A percentile compares a stretch with the other conserved stretches of the same genome.
phyloP scores from a whole-genome alignment of 2,329 filamentous ascomycete species.

The Ploettnerulaceae sp. region DNA sequence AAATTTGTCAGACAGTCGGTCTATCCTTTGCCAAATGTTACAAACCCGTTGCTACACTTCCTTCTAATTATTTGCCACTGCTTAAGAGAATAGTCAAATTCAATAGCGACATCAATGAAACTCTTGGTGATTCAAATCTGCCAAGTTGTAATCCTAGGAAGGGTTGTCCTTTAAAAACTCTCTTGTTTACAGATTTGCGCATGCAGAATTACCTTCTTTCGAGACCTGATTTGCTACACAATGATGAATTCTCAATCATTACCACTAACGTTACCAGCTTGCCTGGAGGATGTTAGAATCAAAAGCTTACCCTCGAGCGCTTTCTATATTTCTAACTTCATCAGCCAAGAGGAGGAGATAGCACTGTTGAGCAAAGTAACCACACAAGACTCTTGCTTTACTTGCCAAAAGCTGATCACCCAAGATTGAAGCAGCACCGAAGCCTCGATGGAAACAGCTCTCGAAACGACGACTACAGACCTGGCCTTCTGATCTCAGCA shows the following conservation, averaged over 20 bases:
- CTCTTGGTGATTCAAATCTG: too few species aligned
- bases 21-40: too few species aligned
- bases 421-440: slow-evolving; percentile 57
- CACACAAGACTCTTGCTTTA: background rate
- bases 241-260: slow-evolving; percentile 8
- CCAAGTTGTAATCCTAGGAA: too few species aligned
- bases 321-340: slow-evolving; percentile 85
- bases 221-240: slow-evolving; percentile 19
- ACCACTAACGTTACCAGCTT: slow-evolving; percentile 24
- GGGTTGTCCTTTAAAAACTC: background rate
- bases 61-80: too few species aligned
- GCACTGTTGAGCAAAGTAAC: slow-evolving; percentile 65
- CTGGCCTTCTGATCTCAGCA: slow-evolving; percentile 78
- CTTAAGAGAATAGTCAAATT: too few species aligned
- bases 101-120: too few species aligned
- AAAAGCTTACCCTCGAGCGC: slow-evolving; percentile 55
- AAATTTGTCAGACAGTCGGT: too few species aligned
- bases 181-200: background rate
- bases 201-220: background rate
- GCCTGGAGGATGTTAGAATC: slow-evolving; percentile 50
- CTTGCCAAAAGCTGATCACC: slow-evolving; percentile 7
- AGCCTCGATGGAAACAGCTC: slow-evolving; percentile 79
- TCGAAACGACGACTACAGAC: slow-evolving; percentile 87
- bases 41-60: too few species aligned
- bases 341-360: slow-evolving; percentile 69